A percentile compares a stretch with the other conserved stretches of the same genome.
phyloP scores from a whole-genome alignment of 148 eudicot species.

The Vaccinium vitisidaea region DNA sequence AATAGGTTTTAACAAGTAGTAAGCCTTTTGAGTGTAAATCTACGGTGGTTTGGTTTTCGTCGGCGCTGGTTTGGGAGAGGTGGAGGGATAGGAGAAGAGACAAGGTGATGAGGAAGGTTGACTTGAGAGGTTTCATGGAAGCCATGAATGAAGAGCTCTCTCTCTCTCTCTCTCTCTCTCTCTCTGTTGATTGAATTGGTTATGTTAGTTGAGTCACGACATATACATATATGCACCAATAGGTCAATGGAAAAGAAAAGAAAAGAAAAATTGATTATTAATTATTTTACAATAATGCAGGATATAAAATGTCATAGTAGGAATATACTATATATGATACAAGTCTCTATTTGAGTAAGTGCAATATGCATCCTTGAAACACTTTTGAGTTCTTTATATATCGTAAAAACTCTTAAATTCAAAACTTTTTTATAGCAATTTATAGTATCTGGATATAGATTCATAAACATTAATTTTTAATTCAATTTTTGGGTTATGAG shows the following conservation, averaged over 20 bases:
- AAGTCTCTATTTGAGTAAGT: background rate
- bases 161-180: background rate
- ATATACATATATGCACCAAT: background rate
- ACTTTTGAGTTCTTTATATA: no score
- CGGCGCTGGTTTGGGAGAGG: conserved; percentile 32
- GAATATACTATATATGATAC: background rate
- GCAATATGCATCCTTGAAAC: background rate
- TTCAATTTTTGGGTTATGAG: no score
- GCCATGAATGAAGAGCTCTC: conserved; percentile 24
- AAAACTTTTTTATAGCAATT: no score
- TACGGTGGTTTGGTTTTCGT: conserved; percentile 36
- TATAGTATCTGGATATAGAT: no score
- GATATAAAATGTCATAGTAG: background rate
- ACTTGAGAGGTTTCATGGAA: conserved; percentile 31
- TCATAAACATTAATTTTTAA: no score
- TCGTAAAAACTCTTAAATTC: no score
- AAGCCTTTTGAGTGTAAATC: conserved; percentile 42
- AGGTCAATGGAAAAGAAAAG: background rate
- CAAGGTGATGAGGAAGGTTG: conserved; percentile 27
- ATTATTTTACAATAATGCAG: no score
- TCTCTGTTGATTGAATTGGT: background rate
- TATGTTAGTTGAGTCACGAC: background rate
- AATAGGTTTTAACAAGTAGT: conserved; percentile 58
- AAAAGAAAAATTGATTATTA: no score
- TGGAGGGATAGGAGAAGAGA: conserved; percentile 34